Percentiles rank a stretch among this genome's conserved stretches.
Conservation (phyloP, 352 stramenopile species). For the Phytophthora quininea region DNA sequence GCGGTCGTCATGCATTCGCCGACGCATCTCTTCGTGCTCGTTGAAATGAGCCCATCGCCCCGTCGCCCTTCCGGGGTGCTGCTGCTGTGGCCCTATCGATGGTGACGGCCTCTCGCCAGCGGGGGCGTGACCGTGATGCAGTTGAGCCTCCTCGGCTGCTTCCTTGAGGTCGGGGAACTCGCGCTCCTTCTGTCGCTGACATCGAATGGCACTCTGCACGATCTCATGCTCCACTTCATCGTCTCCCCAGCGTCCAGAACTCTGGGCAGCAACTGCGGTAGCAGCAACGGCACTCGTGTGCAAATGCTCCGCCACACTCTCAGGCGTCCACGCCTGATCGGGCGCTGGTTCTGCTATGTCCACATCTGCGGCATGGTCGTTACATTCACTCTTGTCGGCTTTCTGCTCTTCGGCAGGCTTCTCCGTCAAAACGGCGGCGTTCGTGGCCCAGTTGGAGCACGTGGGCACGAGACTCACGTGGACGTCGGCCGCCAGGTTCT, state of each 20-base stretch:
- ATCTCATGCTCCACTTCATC: constrained; percentile 79
- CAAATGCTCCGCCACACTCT: constrained; percentile 36
- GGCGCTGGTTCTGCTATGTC: background rate
- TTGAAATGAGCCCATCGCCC: constrained; percentile 32
- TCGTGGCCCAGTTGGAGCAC: constrained; percentile 48
- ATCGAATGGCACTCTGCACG: constrained; percentile 31
- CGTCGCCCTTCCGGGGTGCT: constrained; percentile 28
- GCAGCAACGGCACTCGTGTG: constrained; percentile 10
- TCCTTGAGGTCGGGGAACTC: constrained; percentile 56
- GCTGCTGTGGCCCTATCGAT: constrained; percentile 11
- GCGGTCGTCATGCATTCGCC: constrained; percentile 16
- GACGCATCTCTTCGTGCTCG: constrained; percentile 21
- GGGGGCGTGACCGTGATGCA: constrained; percentile 8
- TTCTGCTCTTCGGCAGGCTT: constrained; percentile 4
- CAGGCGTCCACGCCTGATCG: constrained; percentile 34
- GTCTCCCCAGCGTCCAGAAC: constrained; percentile 68
- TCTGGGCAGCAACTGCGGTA: constrained; percentile 9
- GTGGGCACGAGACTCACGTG: constrained; percentile 47
- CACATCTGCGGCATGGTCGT: constrained; percentile 6
- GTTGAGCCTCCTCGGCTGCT: constrained; percentile 22
- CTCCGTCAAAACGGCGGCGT: background rate
- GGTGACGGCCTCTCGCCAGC: constrained; percentile 6
- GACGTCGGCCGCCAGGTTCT: constrained; percentile 53
- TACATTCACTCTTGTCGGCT: background rate
- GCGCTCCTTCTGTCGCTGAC: constrained; percentile 29